Evolutionary conservation across 148 eudicot species (phyloP).

Genomic region (Chenopodium suecicum): DNA sequence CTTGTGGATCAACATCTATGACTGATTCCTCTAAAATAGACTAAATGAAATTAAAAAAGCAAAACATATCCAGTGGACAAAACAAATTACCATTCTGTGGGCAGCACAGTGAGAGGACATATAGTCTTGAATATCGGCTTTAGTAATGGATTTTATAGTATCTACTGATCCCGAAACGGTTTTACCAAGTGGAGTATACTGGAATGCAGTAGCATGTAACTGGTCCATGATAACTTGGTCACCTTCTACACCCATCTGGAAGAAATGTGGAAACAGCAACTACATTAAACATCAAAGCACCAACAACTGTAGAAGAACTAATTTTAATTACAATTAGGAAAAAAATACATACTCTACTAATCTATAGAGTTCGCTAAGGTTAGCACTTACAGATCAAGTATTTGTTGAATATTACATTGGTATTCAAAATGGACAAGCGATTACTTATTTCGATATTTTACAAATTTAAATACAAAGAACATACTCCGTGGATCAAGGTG

Average conservation of each 20-base stretch:
- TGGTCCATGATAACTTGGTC: slow-evolving; percentile 64
- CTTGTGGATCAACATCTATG: not conserved
- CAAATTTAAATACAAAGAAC: too few species aligned
- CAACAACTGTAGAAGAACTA: not conserved
- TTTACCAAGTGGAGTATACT: slow-evolving; percentile 62
- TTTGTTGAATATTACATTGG: too few species aligned
- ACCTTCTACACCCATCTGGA: slow-evolving; percentile 36
- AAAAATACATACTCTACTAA: not conserved
- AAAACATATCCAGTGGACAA: not conserved
- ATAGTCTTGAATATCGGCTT: slow-evolving; percentile 46
- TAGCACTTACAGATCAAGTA: too few species aligned
- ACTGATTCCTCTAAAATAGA: not conserved
- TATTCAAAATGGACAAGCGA: too few species aligned
- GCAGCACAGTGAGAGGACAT: slow-evolving; percentile 54
- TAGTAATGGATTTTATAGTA: slow-evolving; percentile 42
- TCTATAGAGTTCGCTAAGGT: not conserved
- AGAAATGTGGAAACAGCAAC: slow-evolving; percentile 15
- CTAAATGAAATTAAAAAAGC: not conserved
- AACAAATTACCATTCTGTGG: slow-evolving; percentile 56
- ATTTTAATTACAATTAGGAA: not conserved
- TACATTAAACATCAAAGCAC: not conserved
- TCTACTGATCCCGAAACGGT: slow-evolving; percentile 46
- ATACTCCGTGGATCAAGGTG: too few species aligned
- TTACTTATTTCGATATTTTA: too few species aligned
- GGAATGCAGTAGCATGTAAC: slow-evolving; percentile 71